These are phyloP conservation scores for Penicillium pancosmium DNA, from an alignment of 495 filamentous ascomycete genomes.

Conservation along the genomic window DNA sequence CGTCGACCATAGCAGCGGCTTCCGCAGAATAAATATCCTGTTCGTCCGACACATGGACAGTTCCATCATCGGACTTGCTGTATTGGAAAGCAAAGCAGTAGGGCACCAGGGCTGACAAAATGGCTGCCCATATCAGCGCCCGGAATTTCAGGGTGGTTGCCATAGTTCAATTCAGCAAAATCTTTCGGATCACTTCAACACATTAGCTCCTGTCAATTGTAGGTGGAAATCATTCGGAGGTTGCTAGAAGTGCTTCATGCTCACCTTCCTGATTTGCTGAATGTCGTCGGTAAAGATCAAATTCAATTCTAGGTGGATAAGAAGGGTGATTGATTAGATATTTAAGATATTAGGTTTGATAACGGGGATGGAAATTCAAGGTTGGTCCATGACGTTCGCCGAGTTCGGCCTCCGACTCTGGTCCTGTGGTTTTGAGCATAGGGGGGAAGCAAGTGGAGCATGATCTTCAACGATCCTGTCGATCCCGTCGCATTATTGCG, in stretches of 20 bases:
- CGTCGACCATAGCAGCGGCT: conserved; percentile 8
- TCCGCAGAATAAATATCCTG: conserved; percentile 21
- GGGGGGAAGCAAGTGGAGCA: conserved; percentile 5
- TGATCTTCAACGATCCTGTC: conserved; percentile 9
- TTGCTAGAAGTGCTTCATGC: not conserved
- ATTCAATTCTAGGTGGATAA: not conserved
- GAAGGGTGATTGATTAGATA: not conserved
- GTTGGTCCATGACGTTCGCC: not conserved
- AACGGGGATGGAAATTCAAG: no score
- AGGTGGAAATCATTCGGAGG: no score
- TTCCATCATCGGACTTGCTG: conserved; percentile 11
- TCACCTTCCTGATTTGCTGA: not conserved
- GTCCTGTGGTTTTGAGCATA: not conserved
- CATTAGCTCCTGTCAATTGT: no score
- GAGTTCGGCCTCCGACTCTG: not conserved
- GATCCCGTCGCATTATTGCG: conserved; percentile 3
- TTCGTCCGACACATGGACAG: conserved; percentile 9
- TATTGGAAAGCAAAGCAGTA: conserved; percentile 16
- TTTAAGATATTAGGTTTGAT: not conserved
- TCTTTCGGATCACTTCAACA: not conserved
- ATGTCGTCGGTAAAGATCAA: not conserved
- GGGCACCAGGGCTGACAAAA: conserved; percentile 12
- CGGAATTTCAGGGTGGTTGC: conserved; percentile 10
- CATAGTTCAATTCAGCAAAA: conserved; percentile 13
- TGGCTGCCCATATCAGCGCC: conserved; percentile 12